Evolutionary conservation across 768 basidiomycete genomes (phyloP).

Genomic region (Termitomyces sp.): DNA sequence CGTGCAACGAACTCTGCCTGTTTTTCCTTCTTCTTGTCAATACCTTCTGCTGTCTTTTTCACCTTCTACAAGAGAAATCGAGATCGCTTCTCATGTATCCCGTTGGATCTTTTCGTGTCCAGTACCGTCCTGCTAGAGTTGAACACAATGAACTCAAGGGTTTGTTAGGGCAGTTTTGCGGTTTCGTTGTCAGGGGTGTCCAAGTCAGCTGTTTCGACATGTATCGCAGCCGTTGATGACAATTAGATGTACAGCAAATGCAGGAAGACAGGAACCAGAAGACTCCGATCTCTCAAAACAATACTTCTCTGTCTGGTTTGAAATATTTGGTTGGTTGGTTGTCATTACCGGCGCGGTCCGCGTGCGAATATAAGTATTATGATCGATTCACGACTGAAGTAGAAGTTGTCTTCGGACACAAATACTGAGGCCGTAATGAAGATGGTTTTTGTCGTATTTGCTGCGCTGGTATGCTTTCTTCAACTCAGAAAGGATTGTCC

Average conservation of each 20-base stretch:
- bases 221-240: conserved; percentile 39
- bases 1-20: conserved; percentile 68
- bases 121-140: conserved; percentile 42
- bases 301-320: conserved; percentile 2
- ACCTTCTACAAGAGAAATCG: conserved; percentile 89
- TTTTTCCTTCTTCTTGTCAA: conserved; percentile 88
- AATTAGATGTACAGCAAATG: background rate
- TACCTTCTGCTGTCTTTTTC: conserved; percentile 79
- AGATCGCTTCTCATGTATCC: conserved; percentile 73
- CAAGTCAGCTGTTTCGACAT: conserved; percentile 74
- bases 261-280: background rate
- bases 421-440: background rate
- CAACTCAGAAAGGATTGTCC: background rate
- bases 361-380: too few species aligned
- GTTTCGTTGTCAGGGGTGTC: conserved; percentile 75
- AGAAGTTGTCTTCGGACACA: too few species aligned
- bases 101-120: conserved; percentile 65
- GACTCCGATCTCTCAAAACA: conserved; percentile 2
- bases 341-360: too few species aligned
- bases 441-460: background rate
- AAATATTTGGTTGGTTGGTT: too few species aligned
- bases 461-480: background rate
- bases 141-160: conserved; percentile 78
- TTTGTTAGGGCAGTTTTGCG: conserved; percentile 72
- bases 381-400: too few species aligned